Conservation (phyloP, 306 rosid genomes). For the Trifolium fragiferum region DNA sequence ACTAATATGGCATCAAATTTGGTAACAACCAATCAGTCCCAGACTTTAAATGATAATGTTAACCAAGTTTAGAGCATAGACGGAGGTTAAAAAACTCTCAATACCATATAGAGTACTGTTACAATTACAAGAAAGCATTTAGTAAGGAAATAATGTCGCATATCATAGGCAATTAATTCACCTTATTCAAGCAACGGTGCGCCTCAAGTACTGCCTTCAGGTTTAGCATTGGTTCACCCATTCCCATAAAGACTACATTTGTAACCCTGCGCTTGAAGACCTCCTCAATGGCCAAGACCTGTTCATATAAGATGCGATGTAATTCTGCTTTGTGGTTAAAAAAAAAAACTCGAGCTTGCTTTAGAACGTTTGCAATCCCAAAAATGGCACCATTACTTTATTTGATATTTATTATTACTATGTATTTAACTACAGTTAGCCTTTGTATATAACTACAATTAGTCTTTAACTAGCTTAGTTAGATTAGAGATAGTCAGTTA, state of each 20-base stretch:
- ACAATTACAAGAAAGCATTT: constrained; percentile 15
- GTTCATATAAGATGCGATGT: constrained; percentile 36
- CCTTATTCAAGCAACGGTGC: constrained; percentile 93
- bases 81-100: constrained; percentile 30
- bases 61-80: constrained; percentile 11
- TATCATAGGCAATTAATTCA: constrained; percentile 36
- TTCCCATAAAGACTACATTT: constrained; percentile 98
- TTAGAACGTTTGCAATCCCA: constrained; percentile 27
- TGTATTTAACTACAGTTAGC: no score
- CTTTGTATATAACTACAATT: no score
- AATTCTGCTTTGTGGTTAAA: background rate
- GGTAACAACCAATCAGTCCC: background rate
- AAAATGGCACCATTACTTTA: constrained; percentile 9
- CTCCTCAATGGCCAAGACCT: constrained; percentile 97
- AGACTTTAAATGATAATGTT: constrained; percentile 5
- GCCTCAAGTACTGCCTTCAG: constrained; percentile 88
- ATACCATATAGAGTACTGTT: constrained; percentile 14
- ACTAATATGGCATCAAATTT: constrained; percentile 26
- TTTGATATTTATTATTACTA: no score
- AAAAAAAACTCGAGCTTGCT: constrained; percentile 34
- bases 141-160: constrained; percentile 21
- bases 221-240: constrained; percentile 99
- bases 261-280: constrained; percentile 86
- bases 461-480: no score
- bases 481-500: no score